Conservation (phyloP, 352 stramenopile genomes). For the Pythium dissimile region DNA sequence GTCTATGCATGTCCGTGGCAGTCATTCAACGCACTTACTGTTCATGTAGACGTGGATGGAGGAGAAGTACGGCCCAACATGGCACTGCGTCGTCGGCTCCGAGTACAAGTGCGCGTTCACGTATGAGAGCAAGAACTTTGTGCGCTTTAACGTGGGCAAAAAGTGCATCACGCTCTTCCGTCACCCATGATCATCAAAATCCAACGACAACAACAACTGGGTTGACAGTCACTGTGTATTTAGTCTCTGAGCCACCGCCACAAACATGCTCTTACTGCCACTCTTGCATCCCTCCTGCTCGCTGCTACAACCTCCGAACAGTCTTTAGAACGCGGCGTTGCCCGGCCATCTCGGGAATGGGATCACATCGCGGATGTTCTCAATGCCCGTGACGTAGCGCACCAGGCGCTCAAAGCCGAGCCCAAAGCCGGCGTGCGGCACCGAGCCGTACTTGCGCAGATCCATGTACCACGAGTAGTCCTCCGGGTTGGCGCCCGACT, state of each 20-base stretch:
- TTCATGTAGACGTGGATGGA: slow-evolving; percentile 50
- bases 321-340: slow-evolving; percentile 89
- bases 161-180: slow-evolving; percentile 85
- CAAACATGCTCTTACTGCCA: slow-evolving; percentile 4
- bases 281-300: background rate
- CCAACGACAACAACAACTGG: background rate
- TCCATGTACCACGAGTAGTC: slow-evolving; percentile 98
- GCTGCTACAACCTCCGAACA: background rate
- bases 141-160: slow-evolving; percentile 81
- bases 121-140: slow-evolving; percentile 85
- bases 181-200: slow-evolving; percentile 37
- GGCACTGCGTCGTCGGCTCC: slow-evolving; percentile 77
- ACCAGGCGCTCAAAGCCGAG: slow-evolving; percentile 98
- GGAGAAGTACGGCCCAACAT: slow-evolving; percentile 61
- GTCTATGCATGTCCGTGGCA: background rate
- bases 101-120: slow-evolving; percentile 73
- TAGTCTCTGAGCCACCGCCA: background rate
- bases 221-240: background rate
- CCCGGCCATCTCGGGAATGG: slow-evolving; percentile 96
- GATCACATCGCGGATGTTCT: slow-evolving; percentile 99
- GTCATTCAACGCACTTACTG: background rate
- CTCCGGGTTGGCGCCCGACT: slow-evolving; percentile 72
- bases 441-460: slow-evolving; percentile 92
- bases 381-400: slow-evolving; percentile 97
- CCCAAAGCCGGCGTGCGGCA: slow-evolving; percentile 97